Evolutionary conservation across 2,329 filamentous ascomycete genomes (phyloP).

Genomic region (Calonectria pseudoturangicola): DNA sequence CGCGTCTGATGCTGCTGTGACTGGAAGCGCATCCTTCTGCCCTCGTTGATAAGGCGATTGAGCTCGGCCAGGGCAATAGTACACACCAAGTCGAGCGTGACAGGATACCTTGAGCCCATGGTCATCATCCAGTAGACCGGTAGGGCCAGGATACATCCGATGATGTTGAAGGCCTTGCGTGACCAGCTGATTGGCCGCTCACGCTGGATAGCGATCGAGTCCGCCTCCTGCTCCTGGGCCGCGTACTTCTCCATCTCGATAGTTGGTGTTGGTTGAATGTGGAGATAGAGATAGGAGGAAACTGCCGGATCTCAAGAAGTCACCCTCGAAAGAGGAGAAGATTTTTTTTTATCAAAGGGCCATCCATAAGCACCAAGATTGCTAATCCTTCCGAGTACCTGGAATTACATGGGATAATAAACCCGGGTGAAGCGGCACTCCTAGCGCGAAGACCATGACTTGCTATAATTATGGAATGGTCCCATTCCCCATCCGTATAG

Average conservation of each 20-base stretch:
- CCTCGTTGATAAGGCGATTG: slow-evolving; percentile 21
- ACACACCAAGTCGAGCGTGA: slow-evolving; percentile 22
- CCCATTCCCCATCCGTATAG: background rate
- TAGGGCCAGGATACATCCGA: slow-evolving; percentile 14
- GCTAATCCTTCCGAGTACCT: background rate
- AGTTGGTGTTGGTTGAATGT: background rate
- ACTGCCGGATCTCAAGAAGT: background rate
- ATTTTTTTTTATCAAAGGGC: background rate
- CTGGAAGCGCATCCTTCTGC: background rate
- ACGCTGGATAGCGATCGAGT: slow-evolving; percentile 12
- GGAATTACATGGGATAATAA: slow-evolving; percentile 16
- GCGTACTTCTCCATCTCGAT: slow-evolving; percentile 9
- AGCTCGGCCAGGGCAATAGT: slow-evolving; percentile 23
- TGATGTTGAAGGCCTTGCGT: slow-evolving; percentile 22
- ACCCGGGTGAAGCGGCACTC: slow-evolving; percentile 11
- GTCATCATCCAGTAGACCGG: slow-evolving; percentile 12
- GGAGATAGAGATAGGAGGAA: background rate
- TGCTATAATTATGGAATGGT: slow-evolving; percentile 1
- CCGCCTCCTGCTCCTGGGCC: background rate
- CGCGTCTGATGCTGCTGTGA: slow-evolving; percentile 14
- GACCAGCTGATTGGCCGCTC: slow-evolving; percentile 7
- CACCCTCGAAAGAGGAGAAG: background rate
- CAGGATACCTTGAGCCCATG: slow-evolving; percentile 13
- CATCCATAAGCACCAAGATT: background rate
- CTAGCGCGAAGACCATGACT: background rate